phyloP scores from a whole-genome alignment of 345 rosid species.

The Dipteronia sinensis region DNA sequence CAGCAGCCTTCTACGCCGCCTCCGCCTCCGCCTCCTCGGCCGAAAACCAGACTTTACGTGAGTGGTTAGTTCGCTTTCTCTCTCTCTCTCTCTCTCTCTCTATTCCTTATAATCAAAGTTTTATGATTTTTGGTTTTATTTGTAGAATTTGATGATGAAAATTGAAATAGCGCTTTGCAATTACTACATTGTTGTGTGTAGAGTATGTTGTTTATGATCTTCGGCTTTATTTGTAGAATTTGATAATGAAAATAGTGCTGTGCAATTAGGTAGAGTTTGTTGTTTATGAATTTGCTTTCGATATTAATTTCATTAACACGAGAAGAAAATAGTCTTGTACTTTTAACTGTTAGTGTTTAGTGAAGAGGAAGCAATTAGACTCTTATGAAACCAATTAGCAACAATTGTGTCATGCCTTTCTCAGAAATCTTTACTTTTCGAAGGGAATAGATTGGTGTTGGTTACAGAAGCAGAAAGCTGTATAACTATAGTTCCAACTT shows the following conservation, averaged over 20 bases:
- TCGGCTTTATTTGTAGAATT: neutral
- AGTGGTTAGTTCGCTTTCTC: slow-evolving; percentile 47
- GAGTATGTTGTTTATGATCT: neutral
- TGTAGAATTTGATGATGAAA: neutral
- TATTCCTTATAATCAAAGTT: neutral
- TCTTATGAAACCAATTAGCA: neutral
- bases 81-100: neutral
- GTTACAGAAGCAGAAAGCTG: too few species aligned
- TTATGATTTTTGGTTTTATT: neutral
- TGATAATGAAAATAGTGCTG: too few species aligned
- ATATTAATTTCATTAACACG: neutral
- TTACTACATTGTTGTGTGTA: neutral
- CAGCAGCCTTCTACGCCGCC: slow-evolving; percentile 12
- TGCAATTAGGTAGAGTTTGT: too few species aligned
- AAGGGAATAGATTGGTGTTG: too few species aligned
- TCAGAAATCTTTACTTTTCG: too few species aligned
- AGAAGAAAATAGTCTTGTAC: too few species aligned
- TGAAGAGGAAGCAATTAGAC: too few species aligned
- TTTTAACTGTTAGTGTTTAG: too few species aligned
- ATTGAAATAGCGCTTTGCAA: too few species aligned
- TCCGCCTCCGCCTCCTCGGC: slow-evolving; percentile 9
- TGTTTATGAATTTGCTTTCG: neutral
- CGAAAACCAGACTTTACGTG: slow-evolving; percentile 61
- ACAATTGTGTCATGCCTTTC: neutral
- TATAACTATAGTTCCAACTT: neutral